phyloP scores from a whole-genome alignment of 768 basidiomycete genomes.

The Rubroboletus pulcherrimus region DNA sequence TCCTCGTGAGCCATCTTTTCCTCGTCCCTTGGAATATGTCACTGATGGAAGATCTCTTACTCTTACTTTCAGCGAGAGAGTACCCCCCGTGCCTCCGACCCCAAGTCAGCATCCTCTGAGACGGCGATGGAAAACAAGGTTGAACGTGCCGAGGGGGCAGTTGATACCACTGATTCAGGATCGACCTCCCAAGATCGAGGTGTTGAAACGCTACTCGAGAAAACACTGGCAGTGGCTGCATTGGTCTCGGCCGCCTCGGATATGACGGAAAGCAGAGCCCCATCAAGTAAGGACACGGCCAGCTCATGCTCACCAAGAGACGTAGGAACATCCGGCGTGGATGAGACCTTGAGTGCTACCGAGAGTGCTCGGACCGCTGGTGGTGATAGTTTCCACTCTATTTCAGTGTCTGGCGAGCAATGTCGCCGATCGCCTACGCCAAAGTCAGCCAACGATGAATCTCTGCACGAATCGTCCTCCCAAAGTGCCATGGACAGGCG shows the following conservation, averaged over 20 bases:
- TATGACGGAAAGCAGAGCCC: not conserved
- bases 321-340: not conserved
- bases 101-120: not conserved
- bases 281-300: not conserved
- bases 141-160: not conserved
- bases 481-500: not conserved
- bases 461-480: not conserved
- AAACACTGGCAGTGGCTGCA: not conserved
- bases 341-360: not conserved
- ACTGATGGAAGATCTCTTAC: not conserved
- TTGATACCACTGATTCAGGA: not conserved
- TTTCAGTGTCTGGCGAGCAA: not conserved
- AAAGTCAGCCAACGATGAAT: not conserved
- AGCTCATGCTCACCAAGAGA: not conserved
- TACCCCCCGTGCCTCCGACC: not conserved
- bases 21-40: not conserved
- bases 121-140: not conserved
- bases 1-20: not conserved
- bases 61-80: not conserved
- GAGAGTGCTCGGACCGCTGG: not conserved
- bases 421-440: not conserved
- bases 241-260: not conserved
- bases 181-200: not conserved
- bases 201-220: not conserved
- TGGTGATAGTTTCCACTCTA: not conserved